A percentile compares a stretch with the other conserved stretches of the same genome.
Evolutionary conservation across 768 basidiomycete species (phyloP).

Genomic region (Boletus reticuloceps): DNA sequence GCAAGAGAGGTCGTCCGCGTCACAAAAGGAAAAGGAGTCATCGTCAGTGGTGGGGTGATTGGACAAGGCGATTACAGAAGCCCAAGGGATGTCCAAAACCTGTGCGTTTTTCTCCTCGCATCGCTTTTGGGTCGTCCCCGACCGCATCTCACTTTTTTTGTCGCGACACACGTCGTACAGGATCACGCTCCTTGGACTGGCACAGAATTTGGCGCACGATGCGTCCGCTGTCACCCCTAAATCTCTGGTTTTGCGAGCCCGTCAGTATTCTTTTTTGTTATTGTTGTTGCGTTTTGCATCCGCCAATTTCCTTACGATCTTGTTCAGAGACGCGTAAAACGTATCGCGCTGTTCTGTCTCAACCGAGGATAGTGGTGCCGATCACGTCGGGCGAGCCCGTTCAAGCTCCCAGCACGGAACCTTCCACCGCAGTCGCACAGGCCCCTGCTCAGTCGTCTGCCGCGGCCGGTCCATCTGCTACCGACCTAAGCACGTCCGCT

Average conservation of each 20-base stretch:
- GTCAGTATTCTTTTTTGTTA: constrained; percentile 52
- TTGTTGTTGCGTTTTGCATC: neutral
- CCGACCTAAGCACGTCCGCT: neutral
- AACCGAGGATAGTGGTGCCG: constrained; percentile 65
- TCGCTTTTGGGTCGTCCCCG: no score
- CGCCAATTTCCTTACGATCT: neutral
- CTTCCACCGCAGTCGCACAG: neutral
- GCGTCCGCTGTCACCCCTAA: constrained; percentile 60
- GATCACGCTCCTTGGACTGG: constrained; percentile 61
- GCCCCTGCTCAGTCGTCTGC: neutral
- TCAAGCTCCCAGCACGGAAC: neutral
- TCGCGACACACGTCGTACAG: constrained; percentile 34
- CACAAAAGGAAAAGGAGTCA: constrained; percentile 73
- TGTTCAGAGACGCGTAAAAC: constrained; percentile 73
- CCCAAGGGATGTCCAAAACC: constrained; percentile 70
- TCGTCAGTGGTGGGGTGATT: constrained; percentile 70
- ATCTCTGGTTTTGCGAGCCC: constrained; percentile 67
- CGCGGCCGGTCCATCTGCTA: neutral
- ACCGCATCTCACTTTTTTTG: no score
- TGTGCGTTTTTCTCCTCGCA: constrained; percentile 45
- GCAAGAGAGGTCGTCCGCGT: constrained; percentile 76
- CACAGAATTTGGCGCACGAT: constrained; percentile 67
- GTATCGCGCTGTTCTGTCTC: constrained; percentile 76
- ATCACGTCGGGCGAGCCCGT: neutral
- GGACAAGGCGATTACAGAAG: constrained; percentile 61